Percentiles rank a stretch among this genome's conserved stretches.
phyloP scores from a whole-genome alignment of 2,329 filamentous ascomycete species.

The Rutstroemia sp. region DNA sequence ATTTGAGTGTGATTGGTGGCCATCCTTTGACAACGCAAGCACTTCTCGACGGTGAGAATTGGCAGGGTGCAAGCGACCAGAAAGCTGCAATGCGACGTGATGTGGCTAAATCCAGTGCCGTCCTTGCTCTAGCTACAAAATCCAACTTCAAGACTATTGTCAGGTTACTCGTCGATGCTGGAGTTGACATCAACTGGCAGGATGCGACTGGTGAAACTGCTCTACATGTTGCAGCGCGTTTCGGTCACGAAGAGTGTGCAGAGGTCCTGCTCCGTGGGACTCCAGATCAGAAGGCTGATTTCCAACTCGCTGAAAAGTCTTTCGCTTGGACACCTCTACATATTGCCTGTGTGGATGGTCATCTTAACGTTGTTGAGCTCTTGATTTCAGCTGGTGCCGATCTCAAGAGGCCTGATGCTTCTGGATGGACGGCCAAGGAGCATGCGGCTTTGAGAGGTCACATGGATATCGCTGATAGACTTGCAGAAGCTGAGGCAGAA shows the following conservation, averaged over 20 bases:
- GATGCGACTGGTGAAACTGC: constrained; percentile 85
- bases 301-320: constrained; percentile 72
- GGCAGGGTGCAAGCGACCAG: constrained; percentile 54
- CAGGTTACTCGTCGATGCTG: constrained; percentile 77
- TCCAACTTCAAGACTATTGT: constrained; percentile 82
- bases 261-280: constrained; percentile 66
- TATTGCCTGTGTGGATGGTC: constrained; percentile 84
- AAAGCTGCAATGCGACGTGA: constrained; percentile 59
- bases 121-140: constrained; percentile 80
- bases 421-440: constrained; percentile 90
- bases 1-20: constrained; percentile 86
- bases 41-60: constrained; percentile 73
- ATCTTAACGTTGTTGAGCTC: constrained; percentile 65
- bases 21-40: constrained; percentile 79
- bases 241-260: constrained; percentile 77
- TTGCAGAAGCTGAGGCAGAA: constrained; percentile 41
- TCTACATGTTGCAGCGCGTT: constrained; percentile 83
- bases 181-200: constrained; percentile 88
- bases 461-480: constrained; percentile 65
- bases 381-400: constrained; percentile 74
- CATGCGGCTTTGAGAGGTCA: constrained; percentile 89
- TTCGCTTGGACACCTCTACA: constrained; percentile 96
- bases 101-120: constrained; percentile 77
- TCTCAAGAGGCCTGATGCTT: constrained; percentile 67
- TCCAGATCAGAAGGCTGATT: constrained; percentile 61